Base-by-base conservation (phyloP, 768 basidiomycete genomes). In the Mycena belliarum region DNA sequence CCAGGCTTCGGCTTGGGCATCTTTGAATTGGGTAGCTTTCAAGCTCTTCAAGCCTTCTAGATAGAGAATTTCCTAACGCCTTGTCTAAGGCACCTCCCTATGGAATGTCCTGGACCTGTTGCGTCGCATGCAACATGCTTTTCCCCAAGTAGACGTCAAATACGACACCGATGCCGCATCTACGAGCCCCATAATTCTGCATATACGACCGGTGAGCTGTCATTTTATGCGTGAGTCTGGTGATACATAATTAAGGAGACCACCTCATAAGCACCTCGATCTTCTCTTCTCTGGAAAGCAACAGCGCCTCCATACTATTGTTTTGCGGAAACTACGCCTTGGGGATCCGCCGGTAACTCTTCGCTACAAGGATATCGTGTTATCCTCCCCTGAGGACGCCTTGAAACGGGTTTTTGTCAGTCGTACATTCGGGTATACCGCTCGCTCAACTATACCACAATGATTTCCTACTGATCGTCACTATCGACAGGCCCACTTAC, bases 401-500 rank as follows among this genome's bases (percentile, higher is more conserved):
- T 73, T 94, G 16, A 76, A 83, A 45, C 81, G 86, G 41, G 78
- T 88, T 2, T 80, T 78, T 28, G 87, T 93, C 4, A 87, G 82
- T 57, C 81, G 84, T 38, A 83, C 82, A 16, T 93, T 94, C 71
- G 91, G 91, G n/a, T n/a, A n/a, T n/a, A n/a, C n/a, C n/a, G n/a
- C n/a, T n/a, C n/a, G n/a, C n/a, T n/a, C n/a, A n/a, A n/a, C n/a
- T n/a, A n/a, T n/a, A n/a, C n/a, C n/a, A n/a, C n/a, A n/a, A n/a
- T n/a, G n/a, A n/a, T n/a, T n/a, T n/a, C n/a, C n/a, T n/a, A n/a
- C n/a, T n/a, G n/a, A n/a, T n/a, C n/a, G n/a, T n/a, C n/a, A n/a
- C n/a, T n/a, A n/a, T n/a, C n/a, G n/a, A n/a, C n/a, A n/a, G n/a
- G 3, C 92, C 91, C 2, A 93, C 91, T 0, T 93, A 93, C 70